These are phyloP conservation scores for Pseudogymnoascus sp. DNA, from an alignment of 2,329 filamentous ascomycete species.

Conservation along the genomic window DNA sequence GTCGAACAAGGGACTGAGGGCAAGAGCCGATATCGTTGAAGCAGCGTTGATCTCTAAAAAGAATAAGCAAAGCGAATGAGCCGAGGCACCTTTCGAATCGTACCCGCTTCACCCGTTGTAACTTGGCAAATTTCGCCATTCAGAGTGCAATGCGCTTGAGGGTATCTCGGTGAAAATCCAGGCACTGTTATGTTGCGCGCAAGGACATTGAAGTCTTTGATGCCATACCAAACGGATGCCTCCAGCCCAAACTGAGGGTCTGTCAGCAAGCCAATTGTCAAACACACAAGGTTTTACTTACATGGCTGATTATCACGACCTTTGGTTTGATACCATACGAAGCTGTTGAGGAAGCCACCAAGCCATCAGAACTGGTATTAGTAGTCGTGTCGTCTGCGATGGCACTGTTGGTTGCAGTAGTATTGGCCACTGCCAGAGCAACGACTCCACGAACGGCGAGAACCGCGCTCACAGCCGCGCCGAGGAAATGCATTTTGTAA, in stretches of 20 bases:
- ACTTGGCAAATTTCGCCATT: slow-evolving; percentile 61
- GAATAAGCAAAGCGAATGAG: background rate
- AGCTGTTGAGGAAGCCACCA: background rate
- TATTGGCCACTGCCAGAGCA: background rate
- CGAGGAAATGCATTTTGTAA: background rate
- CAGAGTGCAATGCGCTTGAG: slow-evolving; percentile 57
- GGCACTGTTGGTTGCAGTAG: background rate
- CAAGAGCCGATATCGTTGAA: slow-evolving; percentile 55
- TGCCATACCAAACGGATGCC: slow-evolving; percentile 53
- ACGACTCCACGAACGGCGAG: background rate
- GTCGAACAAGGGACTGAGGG: slow-evolving; percentile 58
- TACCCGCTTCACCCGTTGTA: slow-evolving; percentile 53
- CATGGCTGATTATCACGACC: slow-evolving; percentile 58
- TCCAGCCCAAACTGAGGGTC: slow-evolving; percentile 52
- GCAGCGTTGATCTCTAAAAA: slow-evolving; percentile 66
- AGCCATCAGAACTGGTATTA: background rate
- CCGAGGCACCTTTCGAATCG: background rate
- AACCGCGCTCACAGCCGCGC: background rate
- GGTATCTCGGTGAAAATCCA: slow-evolving; percentile 60
- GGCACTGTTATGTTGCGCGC: slow-evolving; percentile 52
- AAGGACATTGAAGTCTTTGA: slow-evolving; percentile 44
- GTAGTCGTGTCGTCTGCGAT: background rate
- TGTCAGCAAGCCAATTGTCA: background rate
- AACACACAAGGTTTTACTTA: slow-evolving; percentile 27
- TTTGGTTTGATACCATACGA: slow-evolving; percentile 44